Percentiles rank a stretch among this genome's conserved stretches.
Conservation (phyloP, 768 basidiomycete species). For the Rhodosporidiobolus sp. region DNA sequence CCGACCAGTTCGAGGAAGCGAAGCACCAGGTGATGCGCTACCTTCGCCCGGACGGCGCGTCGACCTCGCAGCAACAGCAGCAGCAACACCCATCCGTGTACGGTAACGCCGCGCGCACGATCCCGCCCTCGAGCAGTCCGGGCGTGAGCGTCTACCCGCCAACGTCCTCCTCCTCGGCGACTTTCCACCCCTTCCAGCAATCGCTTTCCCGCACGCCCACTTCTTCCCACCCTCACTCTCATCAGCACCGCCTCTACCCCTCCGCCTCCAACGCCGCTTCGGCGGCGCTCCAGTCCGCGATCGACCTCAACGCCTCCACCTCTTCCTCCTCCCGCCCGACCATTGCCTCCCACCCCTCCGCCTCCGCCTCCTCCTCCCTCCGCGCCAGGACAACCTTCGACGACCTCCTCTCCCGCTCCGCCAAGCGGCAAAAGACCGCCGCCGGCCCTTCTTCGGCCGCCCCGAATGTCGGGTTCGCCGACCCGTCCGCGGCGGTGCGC, state of each 20-base stretch:
- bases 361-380: not conserved
- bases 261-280: not conserved
- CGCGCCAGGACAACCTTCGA: slow-evolving; percentile 9
- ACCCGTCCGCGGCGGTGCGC: not conserved
- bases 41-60: slow-evolving; percentile 5
- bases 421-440: slow-evolving; percentile 20
- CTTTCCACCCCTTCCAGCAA: not conserved
- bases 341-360: no score
- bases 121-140: not conserved
- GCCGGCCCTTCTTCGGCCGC: not conserved
- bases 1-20: slow-evolving; percentile 30
- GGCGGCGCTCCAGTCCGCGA: slow-evolving; percentile 19
- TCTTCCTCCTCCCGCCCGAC: not conserved
- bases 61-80: not conserved
- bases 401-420: slow-evolving; percentile 10
- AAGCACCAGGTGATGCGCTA: slow-evolving; percentile 24
- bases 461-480: no score
- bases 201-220: slow-evolving; percentile 4
- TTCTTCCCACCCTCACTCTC: not conserved
- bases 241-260: no score
- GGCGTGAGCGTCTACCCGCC: not conserved
- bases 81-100: not conserved
- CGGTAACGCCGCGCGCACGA: not conserved
- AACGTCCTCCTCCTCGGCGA: not conserved
- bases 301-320: slow-evolving; percentile 8